Evolutionary conservation across 176 grass and related monocot species (phyloP).

Genomic region (Oryza glumipatula): DNA sequence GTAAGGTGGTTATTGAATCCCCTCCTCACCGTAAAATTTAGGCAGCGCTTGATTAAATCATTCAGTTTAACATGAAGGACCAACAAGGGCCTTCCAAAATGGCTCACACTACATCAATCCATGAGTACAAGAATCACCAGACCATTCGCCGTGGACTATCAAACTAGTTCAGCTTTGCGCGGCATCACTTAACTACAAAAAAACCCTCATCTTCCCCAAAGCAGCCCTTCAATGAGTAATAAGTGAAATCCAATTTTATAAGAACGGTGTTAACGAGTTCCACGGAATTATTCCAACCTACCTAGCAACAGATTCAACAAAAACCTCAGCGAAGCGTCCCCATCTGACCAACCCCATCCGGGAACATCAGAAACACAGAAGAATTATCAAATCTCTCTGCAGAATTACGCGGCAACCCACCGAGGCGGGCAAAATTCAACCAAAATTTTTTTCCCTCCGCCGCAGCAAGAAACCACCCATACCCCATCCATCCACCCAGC

Average conservation of each 20-base stretch:
- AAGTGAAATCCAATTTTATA: no score
- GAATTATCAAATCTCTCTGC: not conserved
- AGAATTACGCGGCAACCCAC: slow-evolving; percentile 2
- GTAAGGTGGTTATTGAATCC: not conserved
- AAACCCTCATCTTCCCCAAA: not conserved
- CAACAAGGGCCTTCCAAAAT: not conserved
- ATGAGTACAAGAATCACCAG: slow-evolving; percentile 18
- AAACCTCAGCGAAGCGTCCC: not conserved
- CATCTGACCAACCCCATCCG: not conserved
- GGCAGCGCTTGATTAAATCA: not conserved
- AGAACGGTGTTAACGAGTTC: not conserved
- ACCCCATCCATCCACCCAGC: not conserved
- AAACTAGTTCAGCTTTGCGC: not conserved
- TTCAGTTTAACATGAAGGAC: not conserved
- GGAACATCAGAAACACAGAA: not conserved
- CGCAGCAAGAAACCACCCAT: not conserved
- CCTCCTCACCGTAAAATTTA: not conserved
- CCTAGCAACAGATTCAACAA: not conserved
- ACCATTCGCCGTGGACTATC: not conserved
- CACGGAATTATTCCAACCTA: not conserved
- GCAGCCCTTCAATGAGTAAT: no score
- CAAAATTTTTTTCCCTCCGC: not conserved
- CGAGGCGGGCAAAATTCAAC: slow-evolving; percentile 7
- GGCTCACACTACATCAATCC: not conserved
- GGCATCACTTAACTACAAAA: not conserved